Conservation (phyloP, 2,329 filamentous ascomycete species). For the Paecilomyces niveus region DNA sequence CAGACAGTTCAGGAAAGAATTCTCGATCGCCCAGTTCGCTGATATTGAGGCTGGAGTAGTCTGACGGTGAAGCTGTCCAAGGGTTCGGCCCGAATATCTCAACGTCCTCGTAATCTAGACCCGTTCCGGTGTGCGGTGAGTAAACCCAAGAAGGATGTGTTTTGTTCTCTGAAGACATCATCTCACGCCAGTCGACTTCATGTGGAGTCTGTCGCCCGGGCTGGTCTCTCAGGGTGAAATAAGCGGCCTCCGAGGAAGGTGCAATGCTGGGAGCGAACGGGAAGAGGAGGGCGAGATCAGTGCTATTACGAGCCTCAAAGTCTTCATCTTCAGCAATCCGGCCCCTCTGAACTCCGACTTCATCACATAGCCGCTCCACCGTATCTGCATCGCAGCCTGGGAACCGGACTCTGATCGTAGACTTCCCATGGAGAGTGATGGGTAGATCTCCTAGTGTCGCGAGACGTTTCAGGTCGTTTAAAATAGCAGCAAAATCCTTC, state of each 20-base stretch:
- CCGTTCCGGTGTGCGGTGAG: constrained; percentile 19
- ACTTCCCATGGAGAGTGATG: constrained; percentile 61
- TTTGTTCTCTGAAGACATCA: constrained; percentile 42
- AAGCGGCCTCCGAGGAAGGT: constrained; percentile 33
- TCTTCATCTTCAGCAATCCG: constrained; percentile 70
- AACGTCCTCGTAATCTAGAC: constrained; percentile 33
- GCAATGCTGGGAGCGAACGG: constrained; percentile 68
- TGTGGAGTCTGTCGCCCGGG: constrained; percentile 25
- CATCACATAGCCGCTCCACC: constrained; percentile 75
- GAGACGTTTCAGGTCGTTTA: constrained; percentile 74
- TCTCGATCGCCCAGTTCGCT: constrained; percentile 42
- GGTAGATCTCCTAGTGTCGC: constrained; percentile 76
- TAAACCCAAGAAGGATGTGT: constrained; percentile 16
- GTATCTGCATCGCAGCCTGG: constrained; percentile 81
- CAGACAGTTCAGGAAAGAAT: constrained; percentile 34
- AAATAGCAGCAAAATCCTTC: constrained; percentile 70
- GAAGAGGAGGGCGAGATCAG: constrained; percentile 70
- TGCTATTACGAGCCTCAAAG: constrained; percentile 61
- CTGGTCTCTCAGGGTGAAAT: constrained; percentile 37
- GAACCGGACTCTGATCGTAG: constrained; percentile 73
- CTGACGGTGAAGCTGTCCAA: constrained; percentile 48
- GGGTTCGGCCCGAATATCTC: constrained; percentile 45
- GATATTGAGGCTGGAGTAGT: constrained; percentile 51
- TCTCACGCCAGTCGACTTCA: constrained; percentile 50
- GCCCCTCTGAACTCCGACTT: constrained; percentile 77